Base-by-base conservation (phyloP, 2,329 filamentous ascomycete genomes). In the Botrytis paeoniae region DNA sequence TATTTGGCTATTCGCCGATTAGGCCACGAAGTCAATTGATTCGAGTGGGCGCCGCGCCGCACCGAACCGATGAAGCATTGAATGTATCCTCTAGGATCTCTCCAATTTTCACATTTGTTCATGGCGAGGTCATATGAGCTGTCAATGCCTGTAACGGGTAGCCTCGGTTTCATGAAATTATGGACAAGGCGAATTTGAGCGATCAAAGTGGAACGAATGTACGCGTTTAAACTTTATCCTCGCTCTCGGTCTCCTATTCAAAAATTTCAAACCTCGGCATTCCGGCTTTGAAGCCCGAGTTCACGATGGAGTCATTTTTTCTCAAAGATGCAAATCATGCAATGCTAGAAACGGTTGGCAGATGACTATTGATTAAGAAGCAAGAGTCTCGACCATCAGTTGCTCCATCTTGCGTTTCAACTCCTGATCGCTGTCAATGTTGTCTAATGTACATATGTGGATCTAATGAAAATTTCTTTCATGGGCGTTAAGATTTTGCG, bases 401-500 rank as follows among this genome's bases (percentile, higher is more conserved):
- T n/a, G 25, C 64, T 68, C 64, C 48, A 57, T 57, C 35, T 68
- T 22, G 25, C 51, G 64, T 54, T 68, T 54, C 64, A 68, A 12
- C 62, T 65, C 62, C 64, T 68, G 48, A 57, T 68, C 48, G 65
- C 54, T 57, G 48, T 68, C 48, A 64, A 14, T 57, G 35, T 57
- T 68, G 65, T 54, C 35, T 39, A 37, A 68, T 54, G 63, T 45
- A 66, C n/a, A 54, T 54, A 20, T 68, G 64, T 68, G 64, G 64
- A 68, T 54, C 64, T 25, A 39, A 54, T 68, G 64, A 68, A 68
- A 68, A 54, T 68, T 68, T 68, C 64, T 68, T 54, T n/a, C 45
- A 68, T 68, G 64, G 45, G 45, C 45, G 1, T 68, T 57, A 18
- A 41, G n/a, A 57, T 68, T 68, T 68, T 68, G 65, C 65, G 65